Base-by-base conservation (phyloP, 2,329 filamentous ascomycete species). In the Cladophialophora yegresii region DNA sequence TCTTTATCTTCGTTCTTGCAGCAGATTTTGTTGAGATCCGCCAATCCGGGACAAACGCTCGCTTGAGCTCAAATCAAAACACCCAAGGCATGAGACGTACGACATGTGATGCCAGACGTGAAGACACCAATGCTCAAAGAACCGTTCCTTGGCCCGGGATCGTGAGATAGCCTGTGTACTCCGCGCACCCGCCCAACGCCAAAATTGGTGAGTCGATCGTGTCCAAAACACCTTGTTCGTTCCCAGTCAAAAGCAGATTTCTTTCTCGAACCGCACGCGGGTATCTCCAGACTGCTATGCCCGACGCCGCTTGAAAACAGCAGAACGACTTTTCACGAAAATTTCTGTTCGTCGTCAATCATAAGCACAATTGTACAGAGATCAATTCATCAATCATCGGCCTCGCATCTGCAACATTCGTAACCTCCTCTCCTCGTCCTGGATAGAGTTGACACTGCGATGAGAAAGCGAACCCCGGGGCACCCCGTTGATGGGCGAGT, bases 401-500 rank as follows among this genome's bases (percentile, higher is more conserved):
- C 75, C 75, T 67, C 77, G 73, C 30, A 76, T 74, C 72, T 80
- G 78, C 58, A 75, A 69, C 47, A 80, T 69, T 61, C 78, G 74
- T 50, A 79, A 68, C 61, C 77, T 75, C 63, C 76, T 74, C 49
- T 79, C 77, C 23, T 72, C 72, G 47, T 80, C 78, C 43, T 77
- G 75, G 65, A 74, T 68, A 3, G 61, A 45, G 54, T 60, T 67
- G 33, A 68, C 56, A 57, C 71, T 68, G 58, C 71, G 55, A 73
- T 62, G 59, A 54, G 70, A 45, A 71, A 70, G 47, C 64, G 67
- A 55, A 71, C 65, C 20, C 73, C 73, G 65, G 70, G 72, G 50
- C 10, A 40, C 20, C 60, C 68, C 54, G 72, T 70, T 67, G 74
- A 74, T 49, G 70, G 50, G 47, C n/a, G 69, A 54, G 51, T 73